Evolutionary conservation across 2,329 filamentous ascomycete genomes (phyloP).

Genomic region (Davidsoniella eucalypti): DNA sequence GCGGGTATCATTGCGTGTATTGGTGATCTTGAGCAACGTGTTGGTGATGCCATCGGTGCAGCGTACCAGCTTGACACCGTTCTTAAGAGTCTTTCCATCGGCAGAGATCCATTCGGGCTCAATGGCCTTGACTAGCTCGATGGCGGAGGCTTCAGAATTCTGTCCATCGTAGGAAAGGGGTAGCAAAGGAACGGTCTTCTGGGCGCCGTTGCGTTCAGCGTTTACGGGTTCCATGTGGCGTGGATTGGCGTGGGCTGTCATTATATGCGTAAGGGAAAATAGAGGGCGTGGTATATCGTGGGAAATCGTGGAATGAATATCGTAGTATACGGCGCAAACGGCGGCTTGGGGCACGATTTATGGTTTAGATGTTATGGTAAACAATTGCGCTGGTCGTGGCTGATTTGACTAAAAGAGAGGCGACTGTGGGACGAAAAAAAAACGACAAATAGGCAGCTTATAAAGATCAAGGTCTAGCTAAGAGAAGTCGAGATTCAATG

Average conservation of each 20-base stretch:
- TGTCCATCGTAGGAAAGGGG: constrained; percentile 61
- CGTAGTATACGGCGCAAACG: background rate
- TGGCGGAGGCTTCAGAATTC: constrained; percentile 63
- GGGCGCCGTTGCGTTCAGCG: background rate
- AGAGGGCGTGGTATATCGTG: background rate
- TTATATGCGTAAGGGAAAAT: background rate
- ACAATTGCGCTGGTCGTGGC: no score
- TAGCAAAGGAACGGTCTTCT: constrained; percentile 41
- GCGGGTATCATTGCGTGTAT: constrained; percentile 48
- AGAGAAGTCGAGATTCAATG: no score
- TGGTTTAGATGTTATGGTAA: no score
- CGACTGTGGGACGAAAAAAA: no score
- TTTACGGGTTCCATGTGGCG: constrained; percentile 3
- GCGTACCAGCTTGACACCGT: constrained; percentile 56
- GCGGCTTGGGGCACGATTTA: no score
- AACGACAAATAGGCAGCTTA: no score
- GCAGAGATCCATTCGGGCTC: constrained; percentile 67
- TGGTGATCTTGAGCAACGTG: constrained; percentile 67
- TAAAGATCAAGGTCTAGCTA: no score
- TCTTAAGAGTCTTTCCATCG: constrained; percentile 21
- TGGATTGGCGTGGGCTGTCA: constrained; percentile 10
- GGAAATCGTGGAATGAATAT: background rate
- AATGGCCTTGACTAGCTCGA: constrained; percentile 61
- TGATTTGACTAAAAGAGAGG: no score
- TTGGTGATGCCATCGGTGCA: constrained; percentile 99